Evolutionary conservation across 495 filamentous ascomycete genomes (phyloP).

Genomic region (Podospora bellae-mahoneyi): DNA sequence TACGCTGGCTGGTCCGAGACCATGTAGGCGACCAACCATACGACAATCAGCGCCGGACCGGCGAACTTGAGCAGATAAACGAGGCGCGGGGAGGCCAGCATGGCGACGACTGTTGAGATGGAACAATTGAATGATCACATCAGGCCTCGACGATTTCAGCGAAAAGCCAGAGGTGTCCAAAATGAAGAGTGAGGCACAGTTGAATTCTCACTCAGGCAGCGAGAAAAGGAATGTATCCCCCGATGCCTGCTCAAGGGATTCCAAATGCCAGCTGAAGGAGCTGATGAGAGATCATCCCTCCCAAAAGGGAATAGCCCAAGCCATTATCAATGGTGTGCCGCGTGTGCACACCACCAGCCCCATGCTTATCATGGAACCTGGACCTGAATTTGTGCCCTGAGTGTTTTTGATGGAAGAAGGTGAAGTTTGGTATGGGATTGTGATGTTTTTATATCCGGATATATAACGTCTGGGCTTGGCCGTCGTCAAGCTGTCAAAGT

Average conservation of each 20-base stretch:
- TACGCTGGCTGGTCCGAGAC: conserved; percentile 19
- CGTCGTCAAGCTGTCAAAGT: not conserved
- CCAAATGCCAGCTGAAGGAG: not conserved
- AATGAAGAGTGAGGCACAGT: not conserved
- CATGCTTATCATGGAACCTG: not conserved
- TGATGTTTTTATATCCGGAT: not conserved
- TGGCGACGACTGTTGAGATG: conserved; percentile 10
- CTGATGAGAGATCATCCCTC: not conserved
- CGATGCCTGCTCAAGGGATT: not conserved
- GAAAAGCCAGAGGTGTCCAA: not conserved
- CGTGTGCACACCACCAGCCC: not conserved
- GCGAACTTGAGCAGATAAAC: conserved; percentile 22
- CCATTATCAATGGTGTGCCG: not conserved
- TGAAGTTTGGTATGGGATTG: not conserved
- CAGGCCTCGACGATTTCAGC: not conserved
- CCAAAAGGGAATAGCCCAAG: not conserved
- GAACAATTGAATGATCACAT: not conserved
- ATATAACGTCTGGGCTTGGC: not conserved
- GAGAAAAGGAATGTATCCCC: not conserved
- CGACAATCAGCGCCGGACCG: conserved; percentile 17
- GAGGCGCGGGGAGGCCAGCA: conserved; percentile 22
- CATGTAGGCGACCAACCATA: conserved; percentile 22
- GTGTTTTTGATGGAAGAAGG: not conserved
- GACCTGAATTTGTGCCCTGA: not conserved
- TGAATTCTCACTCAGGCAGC: not conserved